Base-by-base conservation (phyloP, 2,329 filamentous ascomycete genomes). In the Sporothrix brasiliensis region DNA sequence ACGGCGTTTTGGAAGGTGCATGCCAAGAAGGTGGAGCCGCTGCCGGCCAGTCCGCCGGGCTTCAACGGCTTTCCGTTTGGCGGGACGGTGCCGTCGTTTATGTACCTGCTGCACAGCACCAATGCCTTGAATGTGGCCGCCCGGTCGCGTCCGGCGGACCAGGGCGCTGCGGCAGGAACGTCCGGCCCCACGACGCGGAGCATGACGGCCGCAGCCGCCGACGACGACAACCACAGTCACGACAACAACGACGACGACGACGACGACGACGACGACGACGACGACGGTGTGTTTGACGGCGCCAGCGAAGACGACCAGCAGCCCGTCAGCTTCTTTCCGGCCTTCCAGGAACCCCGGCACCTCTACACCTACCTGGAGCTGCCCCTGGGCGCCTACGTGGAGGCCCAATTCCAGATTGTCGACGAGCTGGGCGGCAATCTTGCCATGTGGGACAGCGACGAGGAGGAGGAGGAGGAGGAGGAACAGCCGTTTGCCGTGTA, bases 1-100 rank as follows among this genome's bases (percentile, higher is more conserved):
- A 92, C 89, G 1, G 89, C 89, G 0, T 93, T 92, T 75, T 94
- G 91, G 91, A 94, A 94, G 79, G 82, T 89, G 52, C 69, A 74
- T 47, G 69, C 70, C 13, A 69, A 68, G n/a, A 67, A 53, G 13
- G 10, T 41, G n/a, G 30, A 13, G n/a, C 30, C 49, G n/a, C 27
- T 19, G 21, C 16, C 65, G 30, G 6, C 10, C 27, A 41, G 27
- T 27, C 11, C 13, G 16, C 7, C 11, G 16, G 24, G 41, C 21
- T 4, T 27, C 39, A 47, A 63, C 16, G 58, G n/a, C 13, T 27
- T 52, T n/a, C 24, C 69, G 3, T 49, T 66, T 21, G 67, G 70
- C 9, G 72, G 69, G 0, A 60, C 68, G 0, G 53, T 47, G 10
- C 49, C 67, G 44, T 41, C 69, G 13, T 66, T 71, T 9, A 52